Evolutionary conservation across 164 flowering plant genomes (phyloP).

Genomic region (Stephania cephalantha): DNA sequence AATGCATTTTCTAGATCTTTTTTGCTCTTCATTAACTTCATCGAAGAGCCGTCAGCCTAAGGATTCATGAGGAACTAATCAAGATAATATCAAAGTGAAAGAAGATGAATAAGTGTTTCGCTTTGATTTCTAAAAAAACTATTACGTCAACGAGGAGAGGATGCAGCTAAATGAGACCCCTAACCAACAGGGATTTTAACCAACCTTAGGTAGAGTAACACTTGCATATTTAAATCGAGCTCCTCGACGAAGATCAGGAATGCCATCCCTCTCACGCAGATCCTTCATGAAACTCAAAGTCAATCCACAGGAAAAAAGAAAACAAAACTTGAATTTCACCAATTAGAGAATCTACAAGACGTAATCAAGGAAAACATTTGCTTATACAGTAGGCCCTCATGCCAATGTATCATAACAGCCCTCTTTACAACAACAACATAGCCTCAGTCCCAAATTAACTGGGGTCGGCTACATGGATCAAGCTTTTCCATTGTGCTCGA

Average conservation of each 20-base stretch:
- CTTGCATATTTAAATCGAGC: conserved; percentile 86
- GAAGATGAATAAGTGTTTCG: background rate
- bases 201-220: conserved; percentile 73
- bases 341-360: background rate
- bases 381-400: background rate
- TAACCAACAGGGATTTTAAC: conserved; percentile 8
- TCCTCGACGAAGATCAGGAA: conserved; percentile 84
- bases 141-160: background rate
- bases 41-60: conserved; percentile 58
- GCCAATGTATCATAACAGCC: background rate
- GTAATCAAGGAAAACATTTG: background rate
- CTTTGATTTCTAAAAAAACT: background rate
- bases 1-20: conserved; percentile 63
- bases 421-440: background rate
- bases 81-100: background rate
- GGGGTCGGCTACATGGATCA: too few species aligned
- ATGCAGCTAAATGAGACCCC: background rate
- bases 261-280: conserved; percentile 76
- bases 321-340: background rate
- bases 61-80: conserved; percentile 7
- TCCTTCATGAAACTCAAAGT: conserved; percentile 38
- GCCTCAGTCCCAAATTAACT: too few species aligned
- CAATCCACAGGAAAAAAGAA: conserved; percentile 13
- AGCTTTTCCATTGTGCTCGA: too few species aligned
- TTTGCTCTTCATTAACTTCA: conserved; percentile 56